These are phyloP conservation scores for Xylaria flabelliformis DNA, from an alignment of 495 filamentous ascomycete species.

Conservation along the genomic window DNA sequence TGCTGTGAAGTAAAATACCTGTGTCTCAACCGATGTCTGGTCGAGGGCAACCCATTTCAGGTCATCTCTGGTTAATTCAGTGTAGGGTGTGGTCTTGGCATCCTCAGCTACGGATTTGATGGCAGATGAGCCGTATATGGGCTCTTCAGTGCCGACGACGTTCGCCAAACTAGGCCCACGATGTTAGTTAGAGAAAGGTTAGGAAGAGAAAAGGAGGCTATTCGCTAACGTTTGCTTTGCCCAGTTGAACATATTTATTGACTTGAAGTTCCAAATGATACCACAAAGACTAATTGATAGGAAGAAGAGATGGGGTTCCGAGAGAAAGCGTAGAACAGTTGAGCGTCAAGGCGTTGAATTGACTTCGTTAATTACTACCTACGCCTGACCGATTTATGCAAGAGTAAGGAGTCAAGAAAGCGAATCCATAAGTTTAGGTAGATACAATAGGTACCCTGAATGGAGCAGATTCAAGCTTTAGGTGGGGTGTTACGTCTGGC, in stretches of 20 bases:
- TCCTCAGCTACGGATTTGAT: conserved; percentile 85
- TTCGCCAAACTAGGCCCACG: conserved; percentile 72
- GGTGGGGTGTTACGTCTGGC: conserved; percentile 12
- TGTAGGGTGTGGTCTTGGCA: conserved; percentile 78
- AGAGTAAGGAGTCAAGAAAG: conserved; percentile 20
- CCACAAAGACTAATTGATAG: not conserved
- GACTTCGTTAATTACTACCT: not conserved
- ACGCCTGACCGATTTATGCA: conserved; percentile 12
- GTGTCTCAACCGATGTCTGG: conserved; percentile 92
- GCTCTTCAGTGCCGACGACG: conserved; percentile 94
- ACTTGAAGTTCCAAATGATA: not conserved
- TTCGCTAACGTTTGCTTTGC: conserved; percentile 54
- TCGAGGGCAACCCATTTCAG: conserved; percentile 82
- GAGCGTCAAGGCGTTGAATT: not conserved
- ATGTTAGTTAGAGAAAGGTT: conserved; percentile 28
- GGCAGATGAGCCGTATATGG: conserved; percentile 90
- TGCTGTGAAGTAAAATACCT: conserved; percentile 89
- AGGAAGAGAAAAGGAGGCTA: conserved; percentile 25
- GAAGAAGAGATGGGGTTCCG: not conserved
- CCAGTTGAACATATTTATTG: conserved; percentile 54
- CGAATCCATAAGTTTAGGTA: conserved; percentile 2
- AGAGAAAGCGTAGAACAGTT: conserved; percentile 2
- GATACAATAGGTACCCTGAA: not conserved
- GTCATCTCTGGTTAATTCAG: conserved; percentile 76
- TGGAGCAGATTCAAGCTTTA: conserved; percentile 12